A percentile compares a stretch with the other conserved stretches of the same genome.
These are phyloP conservation scores for Picea sitchensis DNA, from an alignment of 75 land plant genomes.

Conservation along the genomic window DNA sequence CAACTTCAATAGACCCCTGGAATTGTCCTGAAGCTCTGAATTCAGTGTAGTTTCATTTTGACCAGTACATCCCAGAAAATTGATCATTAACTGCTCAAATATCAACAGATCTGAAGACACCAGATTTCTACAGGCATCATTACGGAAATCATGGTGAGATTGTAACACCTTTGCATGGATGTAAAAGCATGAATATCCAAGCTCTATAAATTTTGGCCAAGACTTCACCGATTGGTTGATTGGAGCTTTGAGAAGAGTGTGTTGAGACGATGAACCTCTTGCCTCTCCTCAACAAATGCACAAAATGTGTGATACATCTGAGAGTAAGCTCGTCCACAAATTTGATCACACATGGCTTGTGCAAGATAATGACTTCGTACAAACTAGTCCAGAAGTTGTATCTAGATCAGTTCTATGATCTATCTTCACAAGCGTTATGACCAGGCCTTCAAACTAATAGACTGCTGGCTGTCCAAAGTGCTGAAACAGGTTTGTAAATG, in stretches of 20 bases:
- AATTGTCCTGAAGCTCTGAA: too few species aligned
- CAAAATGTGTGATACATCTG: constrained; percentile 39
- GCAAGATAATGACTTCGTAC: not conserved
- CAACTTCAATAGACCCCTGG: too few species aligned
- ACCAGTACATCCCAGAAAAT: too few species aligned
- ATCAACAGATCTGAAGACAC: constrained; percentile 18
- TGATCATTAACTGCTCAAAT: too few species aligned
- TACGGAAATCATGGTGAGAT: constrained; percentile 38
- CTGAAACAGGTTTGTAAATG: too few species aligned
- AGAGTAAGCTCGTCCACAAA: constrained; percentile 35
- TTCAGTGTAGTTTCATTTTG: too few species aligned
- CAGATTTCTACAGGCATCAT: constrained; percentile 38
- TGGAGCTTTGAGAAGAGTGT: constrained; percentile 39
- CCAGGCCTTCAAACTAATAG: too few species aligned
- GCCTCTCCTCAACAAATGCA: constrained; percentile 42
- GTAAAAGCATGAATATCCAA: constrained; percentile 40
- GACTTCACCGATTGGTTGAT: constrained; percentile 39
- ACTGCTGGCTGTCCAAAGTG: too few species aligned
- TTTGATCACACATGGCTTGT: constrained; percentile 35
- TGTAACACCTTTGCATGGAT: constrained; percentile 42
- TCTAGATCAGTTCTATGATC: too few species aligned
- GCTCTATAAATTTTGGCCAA: constrained; percentile 33
- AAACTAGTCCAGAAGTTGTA: too few species aligned
- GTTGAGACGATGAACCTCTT: constrained; percentile 32
- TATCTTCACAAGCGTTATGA: too few species aligned